Conservation (phyloP, 1,284 basidiomycete species). For the Anthracocystis panici-leucophaei region DNA sequence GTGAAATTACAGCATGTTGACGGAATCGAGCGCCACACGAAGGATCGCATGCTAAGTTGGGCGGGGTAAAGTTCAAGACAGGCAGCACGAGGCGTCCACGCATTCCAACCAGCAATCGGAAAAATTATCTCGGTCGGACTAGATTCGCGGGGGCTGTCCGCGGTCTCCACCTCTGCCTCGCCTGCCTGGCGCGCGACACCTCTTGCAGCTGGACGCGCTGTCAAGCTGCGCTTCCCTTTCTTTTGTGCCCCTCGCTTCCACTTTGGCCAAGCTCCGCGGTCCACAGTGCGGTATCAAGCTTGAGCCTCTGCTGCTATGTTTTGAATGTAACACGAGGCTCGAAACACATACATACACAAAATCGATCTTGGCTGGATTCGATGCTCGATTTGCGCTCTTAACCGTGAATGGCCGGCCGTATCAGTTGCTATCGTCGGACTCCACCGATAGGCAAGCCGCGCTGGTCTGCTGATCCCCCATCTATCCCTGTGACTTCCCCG, state of each 20-base stretch:
- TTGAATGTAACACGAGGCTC: not conserved
- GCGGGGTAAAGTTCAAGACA: too few relatives aligned
- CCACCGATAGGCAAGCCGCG: not conserved
- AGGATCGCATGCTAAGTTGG: too few relatives aligned
- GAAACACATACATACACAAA: not conserved
- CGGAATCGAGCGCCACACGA: not conserved
- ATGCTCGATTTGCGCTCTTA: not conserved
- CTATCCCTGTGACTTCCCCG: constrained; percentile 5
- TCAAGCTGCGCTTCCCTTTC: not conserved
- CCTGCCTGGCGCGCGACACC: not conserved
- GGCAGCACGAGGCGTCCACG: constrained; percentile 13
- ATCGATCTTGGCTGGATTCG: not conserved
- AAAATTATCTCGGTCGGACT: constrained; percentile 9
- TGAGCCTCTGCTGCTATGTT: too few relatives aligned
- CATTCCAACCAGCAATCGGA: not conserved
- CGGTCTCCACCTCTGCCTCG: constrained; percentile 2
- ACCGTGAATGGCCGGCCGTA: too few relatives aligned
- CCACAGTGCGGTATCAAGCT: constrained; percentile 2
- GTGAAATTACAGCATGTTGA: not conserved
- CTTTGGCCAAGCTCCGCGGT: constrained; percentile 11
- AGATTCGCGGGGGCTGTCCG: constrained; percentile 32
- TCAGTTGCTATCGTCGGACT: not conserved
- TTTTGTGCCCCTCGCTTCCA: not conserved
- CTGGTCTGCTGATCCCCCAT: not conserved
- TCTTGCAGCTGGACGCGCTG: not conserved